Evolutionary conservation across 176 grass and related monocot genomes (phyloP).

Genomic region (Oryza glaberrima): DNA sequence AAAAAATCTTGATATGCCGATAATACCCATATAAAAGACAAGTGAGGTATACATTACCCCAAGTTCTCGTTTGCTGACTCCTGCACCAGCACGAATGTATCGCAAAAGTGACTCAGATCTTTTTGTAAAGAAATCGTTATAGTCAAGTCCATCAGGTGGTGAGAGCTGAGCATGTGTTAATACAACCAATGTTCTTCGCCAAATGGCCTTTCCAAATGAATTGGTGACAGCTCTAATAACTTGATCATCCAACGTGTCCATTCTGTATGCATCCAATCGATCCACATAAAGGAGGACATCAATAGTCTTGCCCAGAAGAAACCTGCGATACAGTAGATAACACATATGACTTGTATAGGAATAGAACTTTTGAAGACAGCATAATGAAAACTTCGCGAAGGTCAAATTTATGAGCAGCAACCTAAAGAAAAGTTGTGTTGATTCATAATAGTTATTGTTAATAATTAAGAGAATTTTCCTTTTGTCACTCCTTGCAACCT

Average conservation of each 20-base stretch:
- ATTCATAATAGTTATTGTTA: not conserved
- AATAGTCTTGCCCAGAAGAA: constrained; percentile 95
- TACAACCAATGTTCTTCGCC: constrained; percentile 77
- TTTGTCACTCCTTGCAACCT: not conserved
- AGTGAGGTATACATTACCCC: constrained; percentile 54
- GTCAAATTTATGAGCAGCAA: not conserved
- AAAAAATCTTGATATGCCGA: not conserved
- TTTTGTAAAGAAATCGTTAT: constrained; percentile 82
- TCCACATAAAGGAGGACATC: constrained; percentile 95
- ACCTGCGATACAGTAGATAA: constrained; percentile 50
- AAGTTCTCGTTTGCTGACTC: constrained; percentile 72
- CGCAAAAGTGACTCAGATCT: constrained; percentile 74
- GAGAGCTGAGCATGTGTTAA: constrained; percentile 94
- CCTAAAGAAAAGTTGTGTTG: not conserved
- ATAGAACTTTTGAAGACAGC: constrained; percentile 1
- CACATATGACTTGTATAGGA: constrained; percentile 22
- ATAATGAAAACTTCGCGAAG: constrained; percentile 21
- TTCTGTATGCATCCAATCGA: constrained; percentile 88
- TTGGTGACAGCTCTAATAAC: constrained; percentile 83
- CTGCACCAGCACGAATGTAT: constrained; percentile 62
- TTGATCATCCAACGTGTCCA: constrained; percentile 81
- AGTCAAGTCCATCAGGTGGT: constrained; percentile 86
- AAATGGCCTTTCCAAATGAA: constrained; percentile 88
- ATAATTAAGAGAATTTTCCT: not conserved
- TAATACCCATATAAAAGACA: not conserved